A percentile compares a stretch with the other conserved stretches of the same genome.
phyloP scores from a whole-genome alignment of 768 basidiomycete species.

The Boletellus emodensis region DNA sequence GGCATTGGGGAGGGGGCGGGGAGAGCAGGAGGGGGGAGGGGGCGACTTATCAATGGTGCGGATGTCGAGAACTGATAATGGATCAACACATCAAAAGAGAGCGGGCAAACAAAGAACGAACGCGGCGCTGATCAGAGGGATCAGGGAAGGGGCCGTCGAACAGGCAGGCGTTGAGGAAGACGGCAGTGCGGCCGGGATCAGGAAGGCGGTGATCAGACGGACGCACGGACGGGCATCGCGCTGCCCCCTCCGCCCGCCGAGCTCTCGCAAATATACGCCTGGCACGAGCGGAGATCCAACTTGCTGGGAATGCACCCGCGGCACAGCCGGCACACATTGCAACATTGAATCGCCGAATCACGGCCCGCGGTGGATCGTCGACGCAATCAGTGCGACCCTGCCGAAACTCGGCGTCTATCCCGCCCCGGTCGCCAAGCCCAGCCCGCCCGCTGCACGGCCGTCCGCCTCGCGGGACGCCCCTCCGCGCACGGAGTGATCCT shows the following conservation, averaged over 20 bases:
- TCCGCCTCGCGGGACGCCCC: slow-evolving; percentile 7
- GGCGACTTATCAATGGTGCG: slow-evolving; percentile 35
- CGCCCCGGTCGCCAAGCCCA: no score
- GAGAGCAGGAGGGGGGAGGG: slow-evolving; percentile 5
- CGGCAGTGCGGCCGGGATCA: slow-evolving; percentile 13
- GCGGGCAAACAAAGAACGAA: slow-evolving; percentile 32
- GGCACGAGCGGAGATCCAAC: slow-evolving; percentile 25
- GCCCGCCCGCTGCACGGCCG: no score
- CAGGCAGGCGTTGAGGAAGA: no score
- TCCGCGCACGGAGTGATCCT: slow-evolving; percentile 27
- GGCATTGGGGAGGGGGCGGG: slow-evolving; percentile 38
- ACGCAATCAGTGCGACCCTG: slow-evolving; percentile 38
- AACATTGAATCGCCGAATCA: slow-evolving; percentile 31
- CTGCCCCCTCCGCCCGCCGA: no score
- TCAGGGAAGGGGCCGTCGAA: no score
- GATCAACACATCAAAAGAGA: slow-evolving; percentile 38
- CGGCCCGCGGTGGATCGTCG: slow-evolving; percentile 27
- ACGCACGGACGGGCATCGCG: slow-evolving; percentile 7
- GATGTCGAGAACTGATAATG: slow-evolving; percentile 33
- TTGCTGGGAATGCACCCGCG: slow-evolving; percentile 14
- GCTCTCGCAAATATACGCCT: no score
- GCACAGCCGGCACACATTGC: slow-evolving; percentile 26
- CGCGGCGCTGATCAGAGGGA: slow-evolving; percentile 2
- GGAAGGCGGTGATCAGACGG: slow-evolving; percentile 32
- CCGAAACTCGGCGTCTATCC: neutral